Percentiles rank a stretch among this genome's conserved stretches.
phyloP scores from a whole-genome alignment of 768 basidiomycete genomes.

The Kwoniella newhampshirensis region DNA sequence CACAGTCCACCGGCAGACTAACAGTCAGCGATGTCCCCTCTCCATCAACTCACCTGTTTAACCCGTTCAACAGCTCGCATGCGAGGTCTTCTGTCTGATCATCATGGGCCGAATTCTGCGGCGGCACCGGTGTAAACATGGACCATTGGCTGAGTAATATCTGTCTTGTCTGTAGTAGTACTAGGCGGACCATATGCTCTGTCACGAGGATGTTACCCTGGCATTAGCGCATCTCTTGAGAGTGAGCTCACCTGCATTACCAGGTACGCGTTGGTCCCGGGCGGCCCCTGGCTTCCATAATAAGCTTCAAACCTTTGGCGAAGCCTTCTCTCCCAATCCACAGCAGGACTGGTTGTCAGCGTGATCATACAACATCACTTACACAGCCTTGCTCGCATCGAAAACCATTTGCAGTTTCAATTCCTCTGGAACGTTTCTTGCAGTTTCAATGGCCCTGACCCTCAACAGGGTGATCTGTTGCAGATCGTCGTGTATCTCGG shows the following conservation, averaged over 20 bases:
- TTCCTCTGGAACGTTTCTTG: conserved; percentile 26
- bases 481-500: conserved; percentile 37
- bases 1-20: conserved; percentile 47
- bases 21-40: neutral
- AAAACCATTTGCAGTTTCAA: conserved; percentile 29
- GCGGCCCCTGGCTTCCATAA: conserved; percentile 31
- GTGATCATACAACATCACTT: neutral
- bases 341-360: conserved; percentile 26
- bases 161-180: conserved; percentile 44
- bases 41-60: conserved; percentile 40
- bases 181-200: conserved; percentile 46
- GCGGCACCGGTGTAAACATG: conserved; percentile 35
- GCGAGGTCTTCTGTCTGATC: conserved; percentile 43
- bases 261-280: conserved; percentile 39
- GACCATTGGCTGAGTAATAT: conserved; percentile 38
- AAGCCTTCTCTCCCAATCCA: conserved; percentile 38
- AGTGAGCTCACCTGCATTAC: conserved; percentile 36
- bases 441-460: conserved; percentile 31
- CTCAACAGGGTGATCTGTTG: conserved; percentile 35
- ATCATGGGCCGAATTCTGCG: conserved; percentile 22
- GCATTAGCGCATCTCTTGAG: neutral
- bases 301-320: conserved; percentile 36
- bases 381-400: conserved; percentile 30
- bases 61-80: conserved; percentile 43
- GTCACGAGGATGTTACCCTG: conserved; percentile 50